phyloP scores from a whole-genome alignment of 192 early-diverging fungal species.

The Coemansia sp. region DNA sequence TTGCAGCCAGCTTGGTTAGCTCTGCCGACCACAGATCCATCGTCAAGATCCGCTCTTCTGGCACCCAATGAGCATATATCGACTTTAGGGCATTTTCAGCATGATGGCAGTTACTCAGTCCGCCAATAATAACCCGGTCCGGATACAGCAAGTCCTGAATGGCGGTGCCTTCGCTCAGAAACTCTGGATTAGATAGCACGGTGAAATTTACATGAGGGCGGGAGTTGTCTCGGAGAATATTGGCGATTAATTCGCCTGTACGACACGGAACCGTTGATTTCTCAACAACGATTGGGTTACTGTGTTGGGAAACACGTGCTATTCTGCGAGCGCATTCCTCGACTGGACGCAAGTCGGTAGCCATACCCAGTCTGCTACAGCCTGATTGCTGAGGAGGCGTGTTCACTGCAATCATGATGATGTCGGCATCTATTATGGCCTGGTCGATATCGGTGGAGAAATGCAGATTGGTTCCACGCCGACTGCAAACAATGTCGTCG shows the following conservation, averaged over 20 bases:
- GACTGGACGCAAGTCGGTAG: constrained; percentile 71
- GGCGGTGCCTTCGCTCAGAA: constrained; percentile 91
- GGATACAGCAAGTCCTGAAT: constrained; percentile 78
- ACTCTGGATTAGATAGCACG: constrained; percentile 93
- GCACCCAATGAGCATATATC: constrained; percentile 88
- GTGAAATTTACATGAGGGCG: constrained; percentile 68
- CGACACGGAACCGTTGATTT: constrained; percentile 95
- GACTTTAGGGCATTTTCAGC: constrained; percentile 75
- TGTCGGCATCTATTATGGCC: constrained; percentile 73
- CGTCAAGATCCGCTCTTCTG: constrained; percentile 78
- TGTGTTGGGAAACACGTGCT: constrained; percentile 70
- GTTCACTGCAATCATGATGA: constrained; percentile 93
- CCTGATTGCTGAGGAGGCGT: constrained; percentile 82
- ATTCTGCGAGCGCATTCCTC: constrained; percentile 80
- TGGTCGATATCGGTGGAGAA: constrained; percentile 81
- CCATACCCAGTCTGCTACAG: constrained; percentile 63
- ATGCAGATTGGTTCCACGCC: constrained; percentile 79
- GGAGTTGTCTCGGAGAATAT: constrained; percentile 73
- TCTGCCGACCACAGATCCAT: constrained; percentile 95
- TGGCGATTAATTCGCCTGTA: constrained; percentile 80
- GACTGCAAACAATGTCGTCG: constrained; percentile 73
- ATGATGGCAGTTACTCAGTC: constrained; percentile 67
- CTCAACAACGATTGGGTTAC: constrained; percentile 85
- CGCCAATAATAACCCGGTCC: constrained; percentile 89
- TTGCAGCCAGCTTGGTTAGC: constrained; percentile 88